Conservation (phyloP, 1,139 yeast genomes). For the Arxiozyma slooffiae region DNA sequence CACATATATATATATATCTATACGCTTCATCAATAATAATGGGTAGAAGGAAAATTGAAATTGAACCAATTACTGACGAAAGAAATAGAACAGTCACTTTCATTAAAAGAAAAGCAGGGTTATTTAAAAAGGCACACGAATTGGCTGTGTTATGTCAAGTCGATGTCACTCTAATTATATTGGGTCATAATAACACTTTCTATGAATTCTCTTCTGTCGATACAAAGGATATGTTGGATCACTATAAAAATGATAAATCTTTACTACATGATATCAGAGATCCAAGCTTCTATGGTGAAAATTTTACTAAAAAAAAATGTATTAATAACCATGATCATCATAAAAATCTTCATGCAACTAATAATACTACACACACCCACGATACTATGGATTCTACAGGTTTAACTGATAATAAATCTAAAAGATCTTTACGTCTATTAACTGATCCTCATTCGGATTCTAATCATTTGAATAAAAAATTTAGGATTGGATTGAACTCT, state of each 20-base stretch:
- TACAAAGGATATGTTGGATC: conserved; percentile 48
- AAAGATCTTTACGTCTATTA: background rate
- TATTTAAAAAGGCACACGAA: conserved; percentile 94
- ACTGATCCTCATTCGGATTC: background rate
- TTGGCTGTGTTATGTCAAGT: conserved; percentile 86
- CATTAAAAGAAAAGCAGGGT: conserved; percentile 87
- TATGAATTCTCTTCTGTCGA: conserved; percentile 76
- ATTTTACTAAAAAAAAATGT: background rate
- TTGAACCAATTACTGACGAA: conserved; percentile 83
- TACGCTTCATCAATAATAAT: conserved; percentile 32
- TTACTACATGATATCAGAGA: conserved; percentile 48
- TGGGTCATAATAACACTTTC: conserved; percentile 66
- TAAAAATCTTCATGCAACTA: background rate
- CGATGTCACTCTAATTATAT: conserved; percentile 80
- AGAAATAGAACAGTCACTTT: conserved; percentile 83
- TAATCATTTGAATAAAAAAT: conserved; percentile 1
- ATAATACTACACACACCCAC: background rate
- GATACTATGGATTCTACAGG: background rate
- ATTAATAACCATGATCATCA: background rate
- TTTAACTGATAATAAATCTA: background rate
- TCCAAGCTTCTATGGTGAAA: conserved; percentile 46
- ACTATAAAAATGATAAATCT: conserved; percentile 36
- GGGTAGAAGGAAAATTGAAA: conserved; percentile 97
- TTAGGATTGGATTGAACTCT: background rate
- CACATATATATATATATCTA: background rate